These are phyloP conservation scores for Cardiosporidium cionae DNA, from an alignment of 169 alveolate genomes.

Conservation along the genomic window DNA sequence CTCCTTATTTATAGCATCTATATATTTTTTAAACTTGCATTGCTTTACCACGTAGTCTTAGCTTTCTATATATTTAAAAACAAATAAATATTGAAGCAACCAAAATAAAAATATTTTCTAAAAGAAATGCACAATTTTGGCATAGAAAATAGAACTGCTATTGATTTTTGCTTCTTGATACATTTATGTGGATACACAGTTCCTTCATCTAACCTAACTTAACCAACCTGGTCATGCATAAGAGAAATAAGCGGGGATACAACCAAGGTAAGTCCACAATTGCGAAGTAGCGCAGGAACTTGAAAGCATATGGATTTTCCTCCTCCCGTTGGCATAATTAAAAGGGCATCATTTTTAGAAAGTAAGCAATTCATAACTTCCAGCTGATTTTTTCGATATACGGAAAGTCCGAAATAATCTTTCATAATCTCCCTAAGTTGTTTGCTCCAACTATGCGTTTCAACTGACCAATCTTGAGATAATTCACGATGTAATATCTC, in stretches of 20 bases:
- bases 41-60: too few relatives aligned
- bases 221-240: constrained; percentile 80
- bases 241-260: constrained; percentile 83
- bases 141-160: too few relatives aligned
- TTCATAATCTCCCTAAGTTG: not conserved
- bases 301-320: constrained; percentile 90
- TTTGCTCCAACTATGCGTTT: not conserved
- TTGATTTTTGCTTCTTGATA: too few relatives aligned
- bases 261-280: constrained; percentile 51
- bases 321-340: constrained; percentile 97
- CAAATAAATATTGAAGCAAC: too few relatives aligned
- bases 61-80: too few relatives aligned
- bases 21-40: too few relatives aligned
- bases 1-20: too few relatives aligned
- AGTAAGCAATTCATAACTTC: constrained; percentile 87
- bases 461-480: constrained; percentile 1
- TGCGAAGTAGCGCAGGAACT: constrained; percentile 76
- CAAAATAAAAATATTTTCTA: too few relatives aligned
- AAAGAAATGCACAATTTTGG: too few relatives aligned
- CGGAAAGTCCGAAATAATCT: not conserved
- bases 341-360: constrained; percentile 79
- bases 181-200: not conserved
- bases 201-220: not conserved
- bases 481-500: too few relatives aligned
- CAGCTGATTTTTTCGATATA: constrained; percentile 52